phyloP scores from a whole-genome alignment of 2,329 filamentous ascomycete species.

The Aspergillus hiratsukae region DNA sequence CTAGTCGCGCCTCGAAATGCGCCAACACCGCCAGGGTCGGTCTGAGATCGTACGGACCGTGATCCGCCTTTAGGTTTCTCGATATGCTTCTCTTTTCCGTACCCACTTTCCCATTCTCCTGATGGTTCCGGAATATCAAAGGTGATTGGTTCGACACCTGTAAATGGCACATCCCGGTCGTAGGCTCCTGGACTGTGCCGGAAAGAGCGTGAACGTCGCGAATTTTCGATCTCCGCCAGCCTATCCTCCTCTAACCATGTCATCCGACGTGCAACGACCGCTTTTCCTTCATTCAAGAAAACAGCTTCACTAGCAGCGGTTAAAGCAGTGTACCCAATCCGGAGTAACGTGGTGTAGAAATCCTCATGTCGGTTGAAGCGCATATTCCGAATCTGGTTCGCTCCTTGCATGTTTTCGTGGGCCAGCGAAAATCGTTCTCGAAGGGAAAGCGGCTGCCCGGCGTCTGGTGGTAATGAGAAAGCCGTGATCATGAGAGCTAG shows the following conservation, averaged over 20 bases:
- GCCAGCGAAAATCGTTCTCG: conserved; percentile 63
- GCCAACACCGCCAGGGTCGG: conserved; percentile 62
- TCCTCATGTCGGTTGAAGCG: conserved; percentile 83
- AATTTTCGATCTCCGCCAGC: conserved; percentile 66
- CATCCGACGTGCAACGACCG: conserved; percentile 66
- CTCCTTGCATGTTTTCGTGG: conserved; percentile 87
- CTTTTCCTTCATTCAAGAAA: conserved; percentile 83
- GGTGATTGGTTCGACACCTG: conserved; percentile 27
- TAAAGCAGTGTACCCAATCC: conserved; percentile 80
- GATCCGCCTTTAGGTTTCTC: conserved; percentile 34
- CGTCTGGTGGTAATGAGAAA: conserved; percentile 56
- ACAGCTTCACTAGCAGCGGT: conserved; percentile 95
- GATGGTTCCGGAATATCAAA: conserved; percentile 33
- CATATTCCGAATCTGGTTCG: conserved; percentile 76
- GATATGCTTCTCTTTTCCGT: conserved; percentile 42
- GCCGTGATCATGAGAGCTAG: conserved; percentile 74
- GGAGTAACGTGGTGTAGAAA: conserved; percentile 86
- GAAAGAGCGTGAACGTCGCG: conserved; percentile 28
- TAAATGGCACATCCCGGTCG: conserved; percentile 22
- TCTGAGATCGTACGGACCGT: conserved; percentile 34
- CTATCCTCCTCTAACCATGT: conserved; percentile 94
- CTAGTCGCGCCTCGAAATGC: conserved; percentile 72
- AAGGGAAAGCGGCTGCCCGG: conserved; percentile 42
- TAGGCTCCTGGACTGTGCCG: conserved; percentile 13
- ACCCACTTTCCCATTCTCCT: conserved; percentile 43